phyloP scores from a whole-genome alignment of 208 protist species.

The Pavlovales sp. region DNA sequence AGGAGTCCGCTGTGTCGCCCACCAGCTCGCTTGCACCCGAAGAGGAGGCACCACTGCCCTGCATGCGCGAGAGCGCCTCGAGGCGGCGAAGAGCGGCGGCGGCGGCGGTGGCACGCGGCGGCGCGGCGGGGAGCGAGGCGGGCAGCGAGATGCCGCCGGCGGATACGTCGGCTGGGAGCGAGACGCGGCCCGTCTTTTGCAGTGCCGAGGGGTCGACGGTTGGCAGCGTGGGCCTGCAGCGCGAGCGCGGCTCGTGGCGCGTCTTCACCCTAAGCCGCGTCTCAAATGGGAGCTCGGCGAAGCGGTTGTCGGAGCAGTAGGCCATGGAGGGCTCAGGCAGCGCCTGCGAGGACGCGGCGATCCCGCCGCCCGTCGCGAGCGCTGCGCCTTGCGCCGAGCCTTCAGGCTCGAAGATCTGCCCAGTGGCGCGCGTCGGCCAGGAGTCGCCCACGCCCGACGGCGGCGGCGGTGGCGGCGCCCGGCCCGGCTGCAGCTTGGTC shows the following conservation, averaged over 20 bases:
- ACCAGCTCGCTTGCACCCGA: too few species aligned
- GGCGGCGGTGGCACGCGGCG: too few species aligned
- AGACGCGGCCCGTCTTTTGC: neutral
- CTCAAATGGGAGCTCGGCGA: neutral
- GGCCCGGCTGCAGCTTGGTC: neutral
- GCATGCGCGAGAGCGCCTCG: too few species aligned
- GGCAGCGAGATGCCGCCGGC: neutral
- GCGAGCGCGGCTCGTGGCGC: neutral
- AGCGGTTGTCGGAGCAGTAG: neutral
- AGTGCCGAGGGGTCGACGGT: neutral
- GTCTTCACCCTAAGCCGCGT: neutral
- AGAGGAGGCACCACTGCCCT: too few species aligned
- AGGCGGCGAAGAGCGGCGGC: too few species aligned
- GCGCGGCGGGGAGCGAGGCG: neutral
- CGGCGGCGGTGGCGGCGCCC: too few species aligned
- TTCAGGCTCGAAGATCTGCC: neutral
- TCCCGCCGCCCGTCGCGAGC: too few species aligned
- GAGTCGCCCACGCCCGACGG: too few species aligned
- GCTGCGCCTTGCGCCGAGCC: too few species aligned
- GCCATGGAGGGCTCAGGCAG: neutral
- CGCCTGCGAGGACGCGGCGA: neutral
- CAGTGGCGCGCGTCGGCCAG: too few species aligned
- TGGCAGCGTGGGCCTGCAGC: neutral
- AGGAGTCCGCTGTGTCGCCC: too few species aligned
- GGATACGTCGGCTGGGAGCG: neutral